Percentiles rank a stretch among this genome's conserved stretches.
phyloP scores from a whole-genome alignment of 176 grass and related monocot species.

The Carex parvula region DNA sequence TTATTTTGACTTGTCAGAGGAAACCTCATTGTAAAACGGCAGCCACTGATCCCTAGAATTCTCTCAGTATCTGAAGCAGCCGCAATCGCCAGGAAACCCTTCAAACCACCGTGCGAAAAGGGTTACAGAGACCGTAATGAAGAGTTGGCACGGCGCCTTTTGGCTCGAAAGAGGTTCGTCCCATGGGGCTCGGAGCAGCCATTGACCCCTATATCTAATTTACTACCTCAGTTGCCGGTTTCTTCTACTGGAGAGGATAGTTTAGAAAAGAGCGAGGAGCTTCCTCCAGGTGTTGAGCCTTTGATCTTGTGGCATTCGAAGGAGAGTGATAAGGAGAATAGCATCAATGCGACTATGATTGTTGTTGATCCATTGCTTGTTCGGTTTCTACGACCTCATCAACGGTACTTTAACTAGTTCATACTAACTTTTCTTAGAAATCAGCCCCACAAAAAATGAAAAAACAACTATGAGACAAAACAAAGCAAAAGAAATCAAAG shows the following conservation, averaged over 20 bases:
- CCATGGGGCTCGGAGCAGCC: conserved; percentile 62
- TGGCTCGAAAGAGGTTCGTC: conserved; percentile 78
- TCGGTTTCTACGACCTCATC: conserved; percentile 80
- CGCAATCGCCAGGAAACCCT: conserved; percentile 76
- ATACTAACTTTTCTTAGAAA: background rate
- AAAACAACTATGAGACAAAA: background rate
- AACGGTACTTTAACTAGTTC: conserved; percentile 53
- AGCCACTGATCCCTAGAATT: conserved; percentile 85
- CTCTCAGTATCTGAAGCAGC: conserved; percentile 86
- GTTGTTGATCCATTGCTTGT: conserved; percentile 84
- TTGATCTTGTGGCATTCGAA: conserved; percentile 81
- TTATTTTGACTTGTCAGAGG: conserved; percentile 56
- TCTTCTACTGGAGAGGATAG: conserved; percentile 33
- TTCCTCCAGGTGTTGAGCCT: conserved; percentile 87
- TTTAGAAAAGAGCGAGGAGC: conserved; percentile 49
- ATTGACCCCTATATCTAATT: conserved; percentile 44
- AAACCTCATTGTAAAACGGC: conserved; percentile 71
- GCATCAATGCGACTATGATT: conserved; percentile 31
- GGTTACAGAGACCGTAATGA: conserved; percentile 63
- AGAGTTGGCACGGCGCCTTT: conserved; percentile 73
- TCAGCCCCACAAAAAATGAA: background rate
- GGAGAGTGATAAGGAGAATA: conserved; percentile 57
- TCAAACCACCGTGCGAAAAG: conserved; percentile 73
- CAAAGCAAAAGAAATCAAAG: background rate
- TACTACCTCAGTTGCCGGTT: conserved; percentile 35